These are phyloP conservation scores for Aureobasidium subglaciale DNA, from an alignment of 2,329 filamentous ascomycete species.

Conservation along the genomic window DNA sequence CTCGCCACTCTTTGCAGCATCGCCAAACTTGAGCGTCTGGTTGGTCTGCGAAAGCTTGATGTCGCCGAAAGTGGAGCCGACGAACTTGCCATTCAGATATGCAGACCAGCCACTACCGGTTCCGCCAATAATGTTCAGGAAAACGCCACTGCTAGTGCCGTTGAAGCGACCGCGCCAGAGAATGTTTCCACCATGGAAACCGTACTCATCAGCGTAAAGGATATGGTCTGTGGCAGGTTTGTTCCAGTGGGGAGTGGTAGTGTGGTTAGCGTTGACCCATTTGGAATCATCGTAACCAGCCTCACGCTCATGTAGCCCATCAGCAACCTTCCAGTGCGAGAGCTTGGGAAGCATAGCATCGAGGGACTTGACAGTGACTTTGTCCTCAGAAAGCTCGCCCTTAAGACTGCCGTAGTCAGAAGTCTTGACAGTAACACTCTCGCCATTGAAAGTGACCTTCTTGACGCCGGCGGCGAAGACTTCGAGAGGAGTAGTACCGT, in stretches of 20 bases:
- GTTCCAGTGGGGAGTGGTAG: constrained; percentile 29
- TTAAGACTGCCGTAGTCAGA: constrained; percentile 33
- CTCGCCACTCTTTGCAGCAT: constrained; percentile 34
- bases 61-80: constrained; percentile 50
- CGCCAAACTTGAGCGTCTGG: constrained; percentile 45
- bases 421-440: constrained; percentile 23
- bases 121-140: constrained; percentile 47
- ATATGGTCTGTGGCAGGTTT: constrained; percentile 34
- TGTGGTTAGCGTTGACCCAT: constrained; percentile 38
- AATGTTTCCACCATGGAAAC: constrained; percentile 36
- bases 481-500: constrained; percentile 32
- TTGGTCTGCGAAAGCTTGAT: constrained; percentile 35
- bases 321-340: constrained; percentile 40
- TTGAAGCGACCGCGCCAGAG: constrained; percentile 37
- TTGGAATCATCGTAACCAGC: constrained; percentile 37
- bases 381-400: constrained; percentile 22
- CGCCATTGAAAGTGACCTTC: constrained; percentile 34
- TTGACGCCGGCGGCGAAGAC: constrained; percentile 33
- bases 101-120: constrained; percentile 48
- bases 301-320: constrained; percentile 44
- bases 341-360: constrained; percentile 33
- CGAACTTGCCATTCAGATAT: constrained; percentile 50
- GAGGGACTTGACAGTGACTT: constrained; percentile 21
- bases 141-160: constrained; percentile 29
- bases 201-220: constrained; percentile 36